Conservation (phyloP, 371 early-diverging fungal species). For the Phascolomyces articulosus region DNA sequence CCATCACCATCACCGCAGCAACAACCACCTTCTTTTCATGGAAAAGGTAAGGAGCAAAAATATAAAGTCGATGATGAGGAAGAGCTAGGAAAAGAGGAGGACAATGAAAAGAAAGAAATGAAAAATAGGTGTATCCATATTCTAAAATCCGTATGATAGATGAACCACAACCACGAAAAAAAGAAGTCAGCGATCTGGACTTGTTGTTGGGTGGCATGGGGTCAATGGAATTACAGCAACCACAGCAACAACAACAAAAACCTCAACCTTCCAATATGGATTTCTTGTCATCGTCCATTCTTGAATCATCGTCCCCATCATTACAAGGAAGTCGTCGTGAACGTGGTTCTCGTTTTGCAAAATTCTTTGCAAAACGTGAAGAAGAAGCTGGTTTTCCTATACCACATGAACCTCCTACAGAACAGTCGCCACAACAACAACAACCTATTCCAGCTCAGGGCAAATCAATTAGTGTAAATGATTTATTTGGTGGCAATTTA, state of each 20-base stretch:
- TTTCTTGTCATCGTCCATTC: conserved; percentile 6
- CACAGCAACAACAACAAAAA: conserved; percentile 1
- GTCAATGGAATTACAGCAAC: conserved; percentile 14
- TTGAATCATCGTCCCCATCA: conserved; percentile 17
- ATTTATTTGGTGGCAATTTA: conserved; percentile 48
- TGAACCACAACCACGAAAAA: not conserved
- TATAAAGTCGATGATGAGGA: too few species aligned
- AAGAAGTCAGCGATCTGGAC: conserved; percentile 9
- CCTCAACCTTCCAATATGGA: not conserved
- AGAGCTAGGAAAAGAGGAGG: too few species aligned
- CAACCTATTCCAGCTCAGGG: conserved; percentile 26
- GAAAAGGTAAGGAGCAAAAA: not conserved
- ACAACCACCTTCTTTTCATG: not conserved
- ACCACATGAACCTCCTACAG: conserved; percentile 10
- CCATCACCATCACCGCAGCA: not conserved
- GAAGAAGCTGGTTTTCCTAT: conserved; percentile 23
- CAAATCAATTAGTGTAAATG: conserved; percentile 51
- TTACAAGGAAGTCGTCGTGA: conserved; percentile 37
- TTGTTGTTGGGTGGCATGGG: conserved; percentile 14
- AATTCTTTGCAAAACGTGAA: conserved; percentile 58
- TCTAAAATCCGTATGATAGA: not conserved
- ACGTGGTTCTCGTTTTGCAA: conserved; percentile 67
- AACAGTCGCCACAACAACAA: conserved; percentile 3
- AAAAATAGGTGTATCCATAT: too few species aligned
- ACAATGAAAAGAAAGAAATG: not conserved